These are phyloP conservation scores for Xylariales sp. DNA, from an alignment of 2,329 filamentous ascomycete genomes.

Conservation along the genomic window DNA sequence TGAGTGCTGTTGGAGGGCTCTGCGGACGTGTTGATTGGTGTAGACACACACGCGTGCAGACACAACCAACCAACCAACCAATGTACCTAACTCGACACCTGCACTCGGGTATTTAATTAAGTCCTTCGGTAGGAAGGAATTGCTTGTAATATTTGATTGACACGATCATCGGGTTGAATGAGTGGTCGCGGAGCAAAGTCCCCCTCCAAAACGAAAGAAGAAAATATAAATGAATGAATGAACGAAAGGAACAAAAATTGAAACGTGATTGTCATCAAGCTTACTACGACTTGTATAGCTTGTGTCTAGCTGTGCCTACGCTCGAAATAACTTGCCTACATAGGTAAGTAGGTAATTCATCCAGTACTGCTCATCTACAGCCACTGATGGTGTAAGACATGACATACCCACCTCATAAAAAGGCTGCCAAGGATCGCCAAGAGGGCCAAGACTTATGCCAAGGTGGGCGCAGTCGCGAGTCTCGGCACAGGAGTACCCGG, in stretches of 20 bases:
- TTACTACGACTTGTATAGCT: constrained; percentile 26
- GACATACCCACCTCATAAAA: not conserved
- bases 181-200: constrained; percentile 1
- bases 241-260: not conserved
- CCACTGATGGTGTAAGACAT: not conserved
- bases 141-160: not conserved
- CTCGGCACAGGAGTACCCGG: constrained; percentile 47
- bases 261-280: constrained; percentile 4
- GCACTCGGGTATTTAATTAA: not conserved
- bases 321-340: not conserved
- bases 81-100: not conserved
- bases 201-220: not conserved
- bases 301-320: not conserved
- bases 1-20: no score
- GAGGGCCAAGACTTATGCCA: constrained; percentile 32
- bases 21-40: not conserved
- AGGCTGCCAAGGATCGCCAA: constrained; percentile 35
- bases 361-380: not conserved
- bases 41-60: not conserved
- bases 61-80: not conserved
- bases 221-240: not conserved
- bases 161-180: not conserved
- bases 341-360: constrained; percentile 8
- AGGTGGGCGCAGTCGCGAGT: constrained; percentile 47
- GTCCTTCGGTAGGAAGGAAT: not conserved